Base-by-base conservation (phyloP, 2,329 filamentous ascomycete species). In the Colletotrichum endophyticum region DNA sequence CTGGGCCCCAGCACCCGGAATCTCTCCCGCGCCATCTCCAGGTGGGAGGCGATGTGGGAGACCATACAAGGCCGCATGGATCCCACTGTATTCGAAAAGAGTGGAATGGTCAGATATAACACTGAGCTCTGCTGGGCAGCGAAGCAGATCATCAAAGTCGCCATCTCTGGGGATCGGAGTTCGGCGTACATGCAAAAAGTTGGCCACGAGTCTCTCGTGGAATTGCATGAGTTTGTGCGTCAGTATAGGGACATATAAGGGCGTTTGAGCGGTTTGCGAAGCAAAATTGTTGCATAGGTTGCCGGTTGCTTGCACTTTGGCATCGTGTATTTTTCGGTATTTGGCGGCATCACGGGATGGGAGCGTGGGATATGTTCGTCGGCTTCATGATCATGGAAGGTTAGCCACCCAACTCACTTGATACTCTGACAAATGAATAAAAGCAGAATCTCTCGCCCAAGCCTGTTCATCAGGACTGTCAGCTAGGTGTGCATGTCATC, bases 31-130 rank as follows among this genome's bases (percentile, higher is more conserved):
- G 78, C 80, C 22, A 36, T 79, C 6, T 67, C 75, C 3, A 74
- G 80, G 9, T 81, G 80, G 80, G 78, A 80, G 53, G 32, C 64
- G 28, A 77, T 81, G 30, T 81, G 80, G 79, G 76, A 71, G 2
- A 57, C 64, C 12, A 44, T 71, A 2, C 66, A 62, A 6, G 12
- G 34, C 25, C 36, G 53, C 2, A 36, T 77, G 15, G 73, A 67
- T 15, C 56, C 67, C 3, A 57, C 34, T 1, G n/a, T 28, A 2
- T 61, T 77, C 3, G 64, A 73, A n/a, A 68, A 61, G 27, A 53
- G 53, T 8, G 72, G 70, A 4, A 64, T 78, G 32, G 67, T 73
- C 13, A 49, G 66, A 32, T 69, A 79, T 53, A 75, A 73, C n/a
- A 64, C 34, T n/a, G 75, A 80, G 44, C 63, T 78, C 6, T 78